Evolutionary conservation across 768 basidiomycete genomes (phyloP).

Genomic region (Russula foetens): DNA sequence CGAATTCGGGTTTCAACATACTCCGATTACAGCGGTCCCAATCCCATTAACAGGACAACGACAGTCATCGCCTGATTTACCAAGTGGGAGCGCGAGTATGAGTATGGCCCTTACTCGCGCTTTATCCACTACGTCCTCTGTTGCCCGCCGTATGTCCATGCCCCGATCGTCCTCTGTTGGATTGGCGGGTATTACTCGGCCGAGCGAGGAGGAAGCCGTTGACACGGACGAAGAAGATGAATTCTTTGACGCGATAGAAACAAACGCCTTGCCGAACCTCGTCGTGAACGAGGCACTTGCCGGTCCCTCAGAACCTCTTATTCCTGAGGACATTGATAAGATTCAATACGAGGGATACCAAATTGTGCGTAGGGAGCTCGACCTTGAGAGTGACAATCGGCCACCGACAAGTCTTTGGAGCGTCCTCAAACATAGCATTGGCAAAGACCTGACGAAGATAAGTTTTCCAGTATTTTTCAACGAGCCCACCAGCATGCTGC

Average conservation of each 20-base stretch:
- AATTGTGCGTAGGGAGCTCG: conserved; percentile 49
- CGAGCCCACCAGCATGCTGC: conserved; percentile 93
- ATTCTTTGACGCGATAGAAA: conserved; percentile 95
- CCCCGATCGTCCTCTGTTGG: not conserved
- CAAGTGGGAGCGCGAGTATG: not conserved
- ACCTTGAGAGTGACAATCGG: conserved; percentile 64
- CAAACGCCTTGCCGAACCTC: conserved; percentile 68
- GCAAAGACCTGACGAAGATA: conserved; percentile 95
- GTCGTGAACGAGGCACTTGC: conserved; percentile 58
- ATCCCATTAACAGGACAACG: not conserved
- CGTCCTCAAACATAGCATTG: conserved; percentile 90
- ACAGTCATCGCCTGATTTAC: not conserved
- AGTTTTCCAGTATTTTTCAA: conserved; percentile 92
- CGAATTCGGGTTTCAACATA: not conserved
- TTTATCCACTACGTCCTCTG: not conserved
- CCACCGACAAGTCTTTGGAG: conserved; percentile 91
- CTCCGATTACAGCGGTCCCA: conserved; percentile 9
- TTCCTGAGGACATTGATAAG: conserved; percentile 31
- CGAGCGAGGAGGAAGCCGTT: conserved; percentile 23
- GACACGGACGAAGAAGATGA: conserved; percentile 87
- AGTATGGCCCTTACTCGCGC: not conserved
- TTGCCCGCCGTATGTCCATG: conserved; percentile 13
- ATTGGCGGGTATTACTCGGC: not conserved
- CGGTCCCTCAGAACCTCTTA: conserved; percentile 31
- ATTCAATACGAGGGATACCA: conserved; percentile 61